Evolutionary conservation across 805 yeast genomes (phyloP), one percentile per base, ranked within the genome.

Genomic region (Pachysolen tannophilus): DNA sequence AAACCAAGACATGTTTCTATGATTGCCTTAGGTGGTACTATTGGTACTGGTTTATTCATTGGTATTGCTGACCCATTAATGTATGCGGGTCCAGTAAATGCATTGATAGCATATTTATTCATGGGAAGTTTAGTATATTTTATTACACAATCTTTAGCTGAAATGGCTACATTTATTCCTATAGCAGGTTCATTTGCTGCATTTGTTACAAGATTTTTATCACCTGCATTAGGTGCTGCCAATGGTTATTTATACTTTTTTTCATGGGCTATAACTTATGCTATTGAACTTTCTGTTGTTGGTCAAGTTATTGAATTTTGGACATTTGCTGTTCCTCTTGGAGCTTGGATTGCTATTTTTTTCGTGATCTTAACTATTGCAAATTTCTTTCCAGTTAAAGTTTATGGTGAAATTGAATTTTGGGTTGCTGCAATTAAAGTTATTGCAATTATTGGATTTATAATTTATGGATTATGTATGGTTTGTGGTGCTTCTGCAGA

Each of bases 21-120:
- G 86, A 73, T 81, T 46, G 85, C 87, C 31, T 63, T 81, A 15
- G 90, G 88, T 42, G 88, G 87, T 42, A 77, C 87, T 23, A 79
- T 82, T 42, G 88, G 88, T 48, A 79, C 87, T 3, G 88, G 88
- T 53, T 63, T 81, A 27, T 78, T 81, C 62, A 74, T 82, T 32
- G 77, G 83, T 50, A 69, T 79, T 27, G 65, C 77, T 5, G 49
- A 67, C 3, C 76, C 83, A 3, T 50, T 81, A 20, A 45, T 56
- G 3, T 49, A 60, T 21, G 77, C 83, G 11, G 90, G 90, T 16
- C 88, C 88, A 1, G 87, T 75, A 8, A 72, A 74, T 34, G 61
- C 83, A 4, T 56, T 82, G 19, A 74, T 82, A 32, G 69, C 84
- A 2, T 82, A 75, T 47, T 32, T 75, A 13, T 78, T 78, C 53